A percentile compares a stretch with the other conserved stretches of the same genome.
Evolutionary conservation across 2,329 filamentous ascomycete species (phyloP).

Genomic region (Aspergillus terreus): DNA sequence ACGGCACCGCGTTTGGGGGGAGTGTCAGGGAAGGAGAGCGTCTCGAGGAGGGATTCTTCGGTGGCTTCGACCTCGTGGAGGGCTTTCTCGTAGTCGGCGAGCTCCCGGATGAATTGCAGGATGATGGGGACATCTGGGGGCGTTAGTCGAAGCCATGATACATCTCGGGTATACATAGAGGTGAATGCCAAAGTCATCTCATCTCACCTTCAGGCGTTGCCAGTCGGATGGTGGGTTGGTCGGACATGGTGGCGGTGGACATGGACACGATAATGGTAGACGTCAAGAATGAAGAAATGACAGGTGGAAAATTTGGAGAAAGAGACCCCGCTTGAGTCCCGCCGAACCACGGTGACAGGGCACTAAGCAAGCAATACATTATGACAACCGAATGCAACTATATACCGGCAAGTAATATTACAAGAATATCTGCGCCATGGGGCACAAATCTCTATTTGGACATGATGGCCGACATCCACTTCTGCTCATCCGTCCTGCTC

Average conservation of each 20-base stretch:
- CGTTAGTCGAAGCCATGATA: not conserved
- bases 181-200: constrained; percentile 4
- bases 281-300: not conserved
- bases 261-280: not conserved
- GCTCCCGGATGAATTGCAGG: constrained; percentile 73
- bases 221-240: constrained; percentile 37
- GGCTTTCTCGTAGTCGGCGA: constrained; percentile 84
- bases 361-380: constrained; percentile 2
- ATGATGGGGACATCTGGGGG: constrained; percentile 73
- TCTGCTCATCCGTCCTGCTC: constrained; percentile 70
- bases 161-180: not conserved
- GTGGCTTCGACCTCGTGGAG: constrained; percentile 73
- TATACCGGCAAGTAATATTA: constrained; percentile 7
- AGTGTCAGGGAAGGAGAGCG: constrained; percentile 70
- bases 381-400: constrained; percentile 10
- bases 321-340: not conserved
- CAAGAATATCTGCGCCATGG: constrained; percentile 1
- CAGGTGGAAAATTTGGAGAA: not conserved
- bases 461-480: constrained; percentile 74
- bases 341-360: not conserved
- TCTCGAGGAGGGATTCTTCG: constrained; percentile 64
- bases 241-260: constrained; percentile 24
- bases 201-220: constrained; percentile 39
- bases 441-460: constrained; percentile 36
- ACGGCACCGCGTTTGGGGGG: constrained; percentile 57